A percentile compares a stretch with the other conserved stretches of the same genome.
phyloP scores from a whole-genome alignment of 202 grass and related monocot genomes.

The Brachypodium distachyon region DNA sequence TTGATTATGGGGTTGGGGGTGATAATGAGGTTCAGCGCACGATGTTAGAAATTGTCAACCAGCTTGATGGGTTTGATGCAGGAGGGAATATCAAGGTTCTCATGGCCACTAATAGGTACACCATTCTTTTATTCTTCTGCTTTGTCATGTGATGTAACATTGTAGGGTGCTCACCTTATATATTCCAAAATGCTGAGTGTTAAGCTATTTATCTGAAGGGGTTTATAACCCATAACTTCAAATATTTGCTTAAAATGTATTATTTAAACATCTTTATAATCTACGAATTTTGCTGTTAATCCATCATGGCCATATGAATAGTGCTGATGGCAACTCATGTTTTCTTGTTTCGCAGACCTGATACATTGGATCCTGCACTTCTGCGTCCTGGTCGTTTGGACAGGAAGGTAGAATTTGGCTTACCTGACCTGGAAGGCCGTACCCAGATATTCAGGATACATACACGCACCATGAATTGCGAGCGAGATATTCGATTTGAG shows the following conservation, averaged over 20 bases:
- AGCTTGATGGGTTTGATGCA: conserved; percentile 95
- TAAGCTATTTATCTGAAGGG: background rate
- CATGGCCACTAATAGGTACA: conserved; percentile 95
- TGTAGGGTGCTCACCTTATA: background rate
- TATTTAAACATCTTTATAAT: background rate
- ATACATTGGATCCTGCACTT: conserved; percentile 81
- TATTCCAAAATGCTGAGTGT: background rate
- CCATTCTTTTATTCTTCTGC: background rate
- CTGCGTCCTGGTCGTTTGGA: conserved; percentile 83
- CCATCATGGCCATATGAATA: background rate
- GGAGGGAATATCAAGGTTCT: conserved; percentile 98
- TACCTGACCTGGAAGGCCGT: conserved; percentile 78
- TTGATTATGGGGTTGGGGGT: conserved; percentile 90
- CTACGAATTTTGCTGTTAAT: background rate
- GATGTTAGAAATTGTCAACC: conserved; percentile 98
- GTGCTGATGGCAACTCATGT: background rate
- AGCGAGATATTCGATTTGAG: conserved; percentile 83
- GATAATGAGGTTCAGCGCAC: conserved; percentile 97
- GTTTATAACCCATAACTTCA: background rate
- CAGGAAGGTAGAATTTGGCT: conserved; percentile 80
- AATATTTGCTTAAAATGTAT: background rate
- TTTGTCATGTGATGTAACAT: background rate
- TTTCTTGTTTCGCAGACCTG: conserved; percentile 37
- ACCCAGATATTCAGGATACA: conserved; percentile 97
- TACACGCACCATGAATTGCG: conserved; percentile 83